phyloP scores from a whole-genome alignment of 345 rosid genomes.

The Gossypium australe region DNA sequence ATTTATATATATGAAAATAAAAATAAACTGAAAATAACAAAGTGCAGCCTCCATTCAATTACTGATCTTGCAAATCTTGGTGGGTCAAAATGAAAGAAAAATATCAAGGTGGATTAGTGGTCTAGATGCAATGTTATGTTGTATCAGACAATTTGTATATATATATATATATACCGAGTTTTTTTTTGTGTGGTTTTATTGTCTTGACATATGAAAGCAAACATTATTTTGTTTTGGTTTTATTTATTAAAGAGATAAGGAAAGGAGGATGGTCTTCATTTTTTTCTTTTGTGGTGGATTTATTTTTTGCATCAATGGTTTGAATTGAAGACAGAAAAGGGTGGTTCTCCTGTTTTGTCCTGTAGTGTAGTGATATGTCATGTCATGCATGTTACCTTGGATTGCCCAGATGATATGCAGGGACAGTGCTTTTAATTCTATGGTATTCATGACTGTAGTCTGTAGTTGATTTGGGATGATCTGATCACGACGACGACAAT shows the following conservation, averaged over 20 bases:
- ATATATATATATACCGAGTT: neutral
- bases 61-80: neutral
- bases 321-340: neutral
- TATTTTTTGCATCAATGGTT: neutral
- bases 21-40: neutral
- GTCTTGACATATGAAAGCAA: neutral
- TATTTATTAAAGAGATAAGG: neutral
- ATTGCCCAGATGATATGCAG: neutral
- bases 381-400: neutral
- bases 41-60: neutral
- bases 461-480: neutral
- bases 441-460: neutral
- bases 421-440: neutral
- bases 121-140: neutral
- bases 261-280: neutral
- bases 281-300: neutral
- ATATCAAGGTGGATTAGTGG: neutral
- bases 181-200: neutral
- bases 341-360: neutral
- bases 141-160: neutral
- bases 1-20: neutral
- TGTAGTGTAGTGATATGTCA: neutral
- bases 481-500: neutral
- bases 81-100: neutral
- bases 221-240: constrained; percentile 9